phyloP scores from a whole-genome alignment of 768 basidiomycete species.

The Mycena sanguinolenta region DNA sequence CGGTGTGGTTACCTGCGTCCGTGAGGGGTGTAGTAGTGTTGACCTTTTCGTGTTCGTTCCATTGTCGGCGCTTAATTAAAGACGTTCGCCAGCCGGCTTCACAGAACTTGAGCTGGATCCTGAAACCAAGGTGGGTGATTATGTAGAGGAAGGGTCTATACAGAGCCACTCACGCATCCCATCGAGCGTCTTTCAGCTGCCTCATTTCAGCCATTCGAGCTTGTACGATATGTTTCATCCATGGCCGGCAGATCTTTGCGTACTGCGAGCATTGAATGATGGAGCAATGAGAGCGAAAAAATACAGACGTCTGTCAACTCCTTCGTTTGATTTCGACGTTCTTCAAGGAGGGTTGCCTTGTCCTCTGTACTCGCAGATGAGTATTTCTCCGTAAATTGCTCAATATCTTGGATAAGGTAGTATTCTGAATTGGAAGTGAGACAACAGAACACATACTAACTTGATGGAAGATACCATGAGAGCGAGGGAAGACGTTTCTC shows the following conservation, averaged over 20 bases:
- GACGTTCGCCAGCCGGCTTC: slow-evolving; percentile 19
- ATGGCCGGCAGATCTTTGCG: background rate
- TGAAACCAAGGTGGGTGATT: background rate
- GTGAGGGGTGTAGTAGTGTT: background rate
- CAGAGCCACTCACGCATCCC: slow-evolving; percentile 1
- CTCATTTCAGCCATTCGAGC: background rate
- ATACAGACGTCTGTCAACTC: slow-evolving; percentile 6
- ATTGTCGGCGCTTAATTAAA: background rate
- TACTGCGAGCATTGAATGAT: background rate
- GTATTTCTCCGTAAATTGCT: slow-evolving; percentile 6
- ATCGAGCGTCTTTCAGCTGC: background rate
- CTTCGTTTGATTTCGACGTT: slow-evolving; percentile 17
- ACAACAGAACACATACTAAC: background rate
- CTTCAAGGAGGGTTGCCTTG: background rate
- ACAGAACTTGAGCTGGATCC: slow-evolving; percentile 17
- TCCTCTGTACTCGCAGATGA: background rate
- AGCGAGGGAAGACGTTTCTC: slow-evolving; percentile 10
- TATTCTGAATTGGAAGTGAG: background rate
- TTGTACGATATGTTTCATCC: slow-evolving; percentile 5
- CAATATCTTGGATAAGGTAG: slow-evolving; percentile 17
- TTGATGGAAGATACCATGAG: background rate
- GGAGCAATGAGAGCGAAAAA: background rate
- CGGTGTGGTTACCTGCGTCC: slow-evolving; percentile 10
- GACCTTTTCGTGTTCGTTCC: background rate
- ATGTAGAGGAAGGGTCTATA: background rate